Evolutionary conservation across 495 filamentous ascomycete genomes (phyloP), one percentile per base, ranked within the genome.

Genomic region (Thermothielavioides terrestris): DNA sequence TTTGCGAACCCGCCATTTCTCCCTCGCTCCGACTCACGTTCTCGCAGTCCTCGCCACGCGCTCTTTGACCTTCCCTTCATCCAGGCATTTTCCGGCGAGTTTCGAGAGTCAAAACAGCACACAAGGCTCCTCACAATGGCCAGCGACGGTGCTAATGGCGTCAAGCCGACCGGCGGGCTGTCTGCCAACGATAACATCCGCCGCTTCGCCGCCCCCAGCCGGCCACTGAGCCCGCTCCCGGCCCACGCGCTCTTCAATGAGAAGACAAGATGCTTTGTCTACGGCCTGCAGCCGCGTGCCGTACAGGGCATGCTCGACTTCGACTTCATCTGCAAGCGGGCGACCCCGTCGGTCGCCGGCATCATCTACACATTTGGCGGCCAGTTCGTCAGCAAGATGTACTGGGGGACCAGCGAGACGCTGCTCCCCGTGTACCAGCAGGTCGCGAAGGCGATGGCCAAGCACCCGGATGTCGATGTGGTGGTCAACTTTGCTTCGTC

Each of bases 331-430:
- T 98, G 92, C 88, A 97, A 96, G 80, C 87, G 92, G 51, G 77
- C 78, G 66, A 94, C 89, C 14, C 92, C 92, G 50, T 97, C 92
- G 53, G 92, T 98, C 42, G 92, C 92, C 57, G 92, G 89, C 71
- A 98, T 98, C 73, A 97, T 98, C 76, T 98, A 98, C 79, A 96
- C 92, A 59, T 98, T 98, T 67, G 92, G 92, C 71, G 92, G 92
- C 46, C 92, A 98, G 69, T 98, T 97, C 82, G 94, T 98, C 59
- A 95, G 89, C 80, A 98, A 98, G 83, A 98, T 98, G 92, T 94
- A 98, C 83, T 98, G 92, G 92, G 92, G 92, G 62, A 98, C 92
- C 55, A 96, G 90, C 73, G 92, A 98, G 79, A 98, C 92, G 38
- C 85, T 98, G 31, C 86, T 98, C 46, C 94, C 94, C 45, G 92